Conservation (phyloP, 2,329 filamentous ascomycete species). For the Camillea tinctor region DNA sequence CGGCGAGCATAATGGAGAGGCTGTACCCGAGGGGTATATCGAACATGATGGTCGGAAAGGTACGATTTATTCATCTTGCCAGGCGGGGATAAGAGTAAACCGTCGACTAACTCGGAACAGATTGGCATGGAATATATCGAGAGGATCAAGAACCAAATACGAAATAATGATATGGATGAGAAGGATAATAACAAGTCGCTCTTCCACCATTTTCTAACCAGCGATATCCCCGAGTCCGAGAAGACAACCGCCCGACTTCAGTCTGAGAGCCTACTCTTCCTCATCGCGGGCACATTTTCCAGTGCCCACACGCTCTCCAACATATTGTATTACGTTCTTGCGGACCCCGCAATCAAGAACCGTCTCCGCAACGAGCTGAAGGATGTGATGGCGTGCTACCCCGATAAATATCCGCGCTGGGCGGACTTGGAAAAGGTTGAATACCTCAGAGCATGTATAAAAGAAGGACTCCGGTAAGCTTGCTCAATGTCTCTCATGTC, state of each 20-base stretch:
- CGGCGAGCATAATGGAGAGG: neutral
- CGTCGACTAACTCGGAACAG: neutral
- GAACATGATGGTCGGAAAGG: slow-evolving; percentile 1
- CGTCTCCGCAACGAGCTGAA: slow-evolving; percentile 1
- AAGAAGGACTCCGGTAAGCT: neutral
- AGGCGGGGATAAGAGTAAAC: too few relatives aligned
- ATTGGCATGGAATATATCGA: neutral
- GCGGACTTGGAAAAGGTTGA: slow-evolving; percentile 5
- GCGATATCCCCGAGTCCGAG: slow-evolving; percentile 8
- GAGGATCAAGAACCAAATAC: slow-evolving; percentile 1
- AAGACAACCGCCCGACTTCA: slow-evolving; percentile 4
- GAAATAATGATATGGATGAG: neutral
- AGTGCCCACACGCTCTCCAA: slow-evolving; percentile 1
- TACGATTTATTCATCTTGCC: neutral
- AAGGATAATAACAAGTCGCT: neutral
- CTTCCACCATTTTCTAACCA: slow-evolving; percentile 9
- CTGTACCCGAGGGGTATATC: slow-evolving; percentile 3
- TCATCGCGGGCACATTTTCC: slow-evolving; percentile 6
- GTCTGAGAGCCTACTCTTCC: slow-evolving; percentile 1
- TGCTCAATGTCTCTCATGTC: neutral
- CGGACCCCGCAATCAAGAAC: slow-evolving; percentile 3
- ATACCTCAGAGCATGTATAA: slow-evolving; percentile 1
- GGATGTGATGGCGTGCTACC: neutral
- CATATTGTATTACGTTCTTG: slow-evolving; percentile 7
- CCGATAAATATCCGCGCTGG: neutral